phyloP scores from a whole-genome alignment of 345 rosid genomes.

The Citrus australasica region DNA sequence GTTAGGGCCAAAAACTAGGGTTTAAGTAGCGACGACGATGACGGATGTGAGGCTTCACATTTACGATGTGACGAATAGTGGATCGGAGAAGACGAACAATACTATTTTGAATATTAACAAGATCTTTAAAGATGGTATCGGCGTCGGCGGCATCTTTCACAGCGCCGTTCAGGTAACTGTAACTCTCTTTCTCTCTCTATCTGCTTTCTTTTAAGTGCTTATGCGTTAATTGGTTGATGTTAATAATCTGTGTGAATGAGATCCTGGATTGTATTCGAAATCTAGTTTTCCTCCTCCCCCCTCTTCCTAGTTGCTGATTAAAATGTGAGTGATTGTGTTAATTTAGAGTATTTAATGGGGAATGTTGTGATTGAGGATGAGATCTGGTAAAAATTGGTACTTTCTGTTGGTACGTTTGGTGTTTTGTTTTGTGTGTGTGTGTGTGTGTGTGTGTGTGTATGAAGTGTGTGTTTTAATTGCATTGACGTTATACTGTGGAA shows the following conservation, averaged over 20 bases:
- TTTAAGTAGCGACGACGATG: constrained; percentile 34
- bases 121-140: constrained; percentile 92
- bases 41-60: constrained; percentile 79
- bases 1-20: constrained; percentile 20
- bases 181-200: neutral
- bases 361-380: neutral
- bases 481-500: neutral
- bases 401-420: neutral
- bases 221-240: neutral
- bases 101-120: constrained; percentile 87
- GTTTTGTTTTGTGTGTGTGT: neutral
- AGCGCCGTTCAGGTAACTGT: constrained; percentile 95
- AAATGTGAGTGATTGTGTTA: neutral
- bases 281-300: neutral
- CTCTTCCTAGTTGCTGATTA: neutral
- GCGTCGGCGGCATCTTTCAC: constrained; percentile 97
- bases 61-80: constrained; percentile 94
- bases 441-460: neutral
- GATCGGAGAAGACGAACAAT: constrained; percentile 92
- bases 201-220: neutral
- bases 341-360: neutral
- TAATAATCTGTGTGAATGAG: neutral
- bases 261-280: neutral
- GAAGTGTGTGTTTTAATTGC: neutral
- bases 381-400: constrained; percentile 22